Percentiles rank a stretch among this genome's conserved stretches.
Evolutionary conservation across 257 asterid genomes (phyloP).

Genomic region (Buddleja alternifolia): DNA sequence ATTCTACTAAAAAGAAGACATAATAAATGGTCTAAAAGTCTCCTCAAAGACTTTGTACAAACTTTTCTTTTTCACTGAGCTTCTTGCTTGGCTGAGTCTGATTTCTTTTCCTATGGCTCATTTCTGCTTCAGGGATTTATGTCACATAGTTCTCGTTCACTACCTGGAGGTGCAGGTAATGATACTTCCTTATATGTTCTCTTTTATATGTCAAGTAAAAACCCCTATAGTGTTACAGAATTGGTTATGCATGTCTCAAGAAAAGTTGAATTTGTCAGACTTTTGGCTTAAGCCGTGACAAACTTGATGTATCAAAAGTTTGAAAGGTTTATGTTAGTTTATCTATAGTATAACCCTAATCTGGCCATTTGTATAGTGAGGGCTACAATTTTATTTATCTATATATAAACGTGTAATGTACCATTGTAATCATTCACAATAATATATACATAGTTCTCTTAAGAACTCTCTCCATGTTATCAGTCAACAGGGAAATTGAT

Average conservation of each 20-base stretch:
- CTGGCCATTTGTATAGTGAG: too few relatives aligned
- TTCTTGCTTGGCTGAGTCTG: slow-evolving; percentile 25
- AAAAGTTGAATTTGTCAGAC: slow-evolving; percentile 20
- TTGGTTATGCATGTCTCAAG: slow-evolving; percentile 1
- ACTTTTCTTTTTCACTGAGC: slow-evolving; percentile 14
- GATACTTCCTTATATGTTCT: slow-evolving; percentile 24
- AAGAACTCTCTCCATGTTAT: too few relatives aligned
- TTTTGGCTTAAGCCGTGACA: slow-evolving; percentile 21
- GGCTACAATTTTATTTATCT: too few relatives aligned
- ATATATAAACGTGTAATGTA: too few relatives aligned
- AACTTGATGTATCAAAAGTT: slow-evolving; percentile 2
- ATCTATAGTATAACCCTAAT: too few relatives aligned
- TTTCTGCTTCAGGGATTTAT: slow-evolving; percentile 69
- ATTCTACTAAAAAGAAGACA: not conserved
- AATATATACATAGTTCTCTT: too few relatives aligned
- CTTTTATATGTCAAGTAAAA: slow-evolving; percentile 21
- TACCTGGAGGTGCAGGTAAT: slow-evolving; percentile 94
- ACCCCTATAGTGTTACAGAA: too few relatives aligned
- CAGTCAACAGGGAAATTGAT: too few relatives aligned
- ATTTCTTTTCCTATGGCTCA: slow-evolving; percentile 33
- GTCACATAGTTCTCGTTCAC: slow-evolving; percentile 95
- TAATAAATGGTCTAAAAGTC: slow-evolving; percentile 4
- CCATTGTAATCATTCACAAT: too few relatives aligned
- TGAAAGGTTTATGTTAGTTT: too few relatives aligned
- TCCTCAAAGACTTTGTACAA: not conserved